phyloP scores from a whole-genome alignment of 306 rosid genomes.

The Acacia crassicarpa region DNA sequence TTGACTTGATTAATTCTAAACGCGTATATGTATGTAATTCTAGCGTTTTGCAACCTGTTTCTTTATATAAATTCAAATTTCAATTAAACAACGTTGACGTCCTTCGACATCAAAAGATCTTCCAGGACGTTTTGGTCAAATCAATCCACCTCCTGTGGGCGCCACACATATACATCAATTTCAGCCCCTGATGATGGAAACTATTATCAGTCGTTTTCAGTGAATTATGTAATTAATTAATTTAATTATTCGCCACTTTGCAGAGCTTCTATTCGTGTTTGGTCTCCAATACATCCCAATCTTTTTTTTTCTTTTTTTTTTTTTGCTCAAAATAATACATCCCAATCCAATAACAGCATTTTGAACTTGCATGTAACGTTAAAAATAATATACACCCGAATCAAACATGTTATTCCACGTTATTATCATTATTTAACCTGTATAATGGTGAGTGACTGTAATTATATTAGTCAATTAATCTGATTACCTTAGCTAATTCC shows the following conservation, averaged over 20 bases:
- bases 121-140: not conserved
- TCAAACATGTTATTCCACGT: not conserved
- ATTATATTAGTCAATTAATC: too few species aligned
- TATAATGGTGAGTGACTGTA: not conserved
- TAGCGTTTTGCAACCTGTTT: not conserved
- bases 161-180: not conserved
- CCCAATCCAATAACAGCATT: not conserved
- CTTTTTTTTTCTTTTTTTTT: too few species aligned
- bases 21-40: not conserved
- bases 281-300: too few species aligned
- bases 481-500: not conserved
- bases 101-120: slow-evolving; percentile 13
- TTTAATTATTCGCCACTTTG: not conserved
- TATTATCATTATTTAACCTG: not conserved
- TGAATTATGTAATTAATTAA: not conserved
- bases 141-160: not conserved
- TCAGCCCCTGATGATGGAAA: not conserved
- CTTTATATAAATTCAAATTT: not conserved
- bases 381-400: not conserved
- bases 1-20: not conserved
- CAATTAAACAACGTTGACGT: not conserved
- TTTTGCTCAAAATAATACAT: too few species aligned
- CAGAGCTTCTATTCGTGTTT: too few species aligned
- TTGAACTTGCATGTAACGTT: slow-evolving; percentile 7
- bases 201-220: not conserved